Evolutionary conservation across 2,329 filamentous ascomycete species (phyloP).

Genomic region (Cercospora berteroae): DNA sequence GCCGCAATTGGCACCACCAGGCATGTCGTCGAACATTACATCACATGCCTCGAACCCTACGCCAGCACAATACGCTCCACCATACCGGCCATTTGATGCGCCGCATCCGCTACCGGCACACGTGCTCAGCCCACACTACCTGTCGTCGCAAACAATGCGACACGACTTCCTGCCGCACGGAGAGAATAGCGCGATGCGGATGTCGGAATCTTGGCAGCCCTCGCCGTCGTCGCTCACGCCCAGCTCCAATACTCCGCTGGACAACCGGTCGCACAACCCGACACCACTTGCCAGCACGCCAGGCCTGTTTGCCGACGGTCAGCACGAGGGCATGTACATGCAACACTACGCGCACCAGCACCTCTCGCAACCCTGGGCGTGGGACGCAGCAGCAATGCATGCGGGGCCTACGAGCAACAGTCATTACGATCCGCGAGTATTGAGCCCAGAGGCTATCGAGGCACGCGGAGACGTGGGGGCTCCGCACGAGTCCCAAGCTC

Average conservation of each 20-base stretch:
- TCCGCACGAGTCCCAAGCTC: conserved; percentile 17
- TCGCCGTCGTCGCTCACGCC: conserved; percentile 14
- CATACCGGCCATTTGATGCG: conserved; percentile 12
- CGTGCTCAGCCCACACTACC: not conserved
- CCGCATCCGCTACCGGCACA: conserved; percentile 2
- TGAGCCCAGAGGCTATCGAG: conserved; percentile 20
- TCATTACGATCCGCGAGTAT: conserved; percentile 13
- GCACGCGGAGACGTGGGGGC: conserved; percentile 18
- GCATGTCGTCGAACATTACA: not conserved
- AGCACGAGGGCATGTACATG: not conserved
- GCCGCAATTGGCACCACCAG: conserved; percentile 6
- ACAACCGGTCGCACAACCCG: conserved; percentile 2
- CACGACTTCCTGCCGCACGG: not conserved
- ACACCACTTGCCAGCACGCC: conserved; percentile 10
- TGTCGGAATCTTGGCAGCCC: conserved; percentile 12
- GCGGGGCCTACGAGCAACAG: not conserved
- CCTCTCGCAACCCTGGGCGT: conserved; percentile 6
- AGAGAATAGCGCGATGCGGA: conserved; percentile 4
- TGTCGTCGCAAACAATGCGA: not conserved
- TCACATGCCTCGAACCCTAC: not conserved
- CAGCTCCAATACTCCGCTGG: conserved; percentile 8
- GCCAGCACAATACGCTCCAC: conserved; percentile 7
- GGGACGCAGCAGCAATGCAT: conserved; percentile 4
- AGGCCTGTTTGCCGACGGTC: not conserved
- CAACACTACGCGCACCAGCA: not conserved